Base-by-base conservation (phyloP, 2,329 filamentous ascomycete genomes). In the Alternaria burnsii region DNA sequence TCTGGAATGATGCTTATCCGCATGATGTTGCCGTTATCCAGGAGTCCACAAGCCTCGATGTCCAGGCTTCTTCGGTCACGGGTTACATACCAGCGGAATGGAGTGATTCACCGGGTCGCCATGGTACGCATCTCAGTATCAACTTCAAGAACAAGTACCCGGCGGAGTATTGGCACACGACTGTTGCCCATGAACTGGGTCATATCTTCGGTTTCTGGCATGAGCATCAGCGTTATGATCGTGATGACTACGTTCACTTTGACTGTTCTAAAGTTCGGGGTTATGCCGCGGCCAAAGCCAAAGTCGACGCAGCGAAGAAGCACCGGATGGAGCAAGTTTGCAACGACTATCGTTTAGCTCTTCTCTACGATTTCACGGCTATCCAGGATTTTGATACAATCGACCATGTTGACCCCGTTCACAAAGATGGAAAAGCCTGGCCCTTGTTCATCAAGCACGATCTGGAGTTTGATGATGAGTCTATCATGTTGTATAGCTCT, bases 401-500 rank as follows among this genome's bases (percentile, higher is more conserved):
- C 10, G 54, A 57, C 18, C 40, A 55, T 38, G 16, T 24, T 12
- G 38, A 18, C 20, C 32, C 52, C 10, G 20, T 28, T 7, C 20
- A 28, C n/a, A 43, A 55, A 26, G 43, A 42, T 1, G 57, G 57
- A 4, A 26, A 32, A n/a, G 26, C 26, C 10, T 26, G 36, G n/a
- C 32, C 42, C 24, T 32, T 55, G 36, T 53, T 53, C 30, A 46
- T 52, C 18, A 59, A 34, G 10, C 41, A 36, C 12, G 51, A 47
- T 34, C 4, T 44, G 14, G 42, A 59, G 7, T 55, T 52, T 32
- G 51, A 59, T 42, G 51, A 59, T 5, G 51, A 55, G 5, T 55
- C 51, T n/a, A 59, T 59, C 44, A 55, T 55, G 57, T 9, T 52
- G n/a, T 59, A 55, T 32, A 38, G 16, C 12, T 55, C 51, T 4